Conservation (phyloP, 2,329 filamentous ascomycete genomes). For the Bipolaris bicolor region DNA sequence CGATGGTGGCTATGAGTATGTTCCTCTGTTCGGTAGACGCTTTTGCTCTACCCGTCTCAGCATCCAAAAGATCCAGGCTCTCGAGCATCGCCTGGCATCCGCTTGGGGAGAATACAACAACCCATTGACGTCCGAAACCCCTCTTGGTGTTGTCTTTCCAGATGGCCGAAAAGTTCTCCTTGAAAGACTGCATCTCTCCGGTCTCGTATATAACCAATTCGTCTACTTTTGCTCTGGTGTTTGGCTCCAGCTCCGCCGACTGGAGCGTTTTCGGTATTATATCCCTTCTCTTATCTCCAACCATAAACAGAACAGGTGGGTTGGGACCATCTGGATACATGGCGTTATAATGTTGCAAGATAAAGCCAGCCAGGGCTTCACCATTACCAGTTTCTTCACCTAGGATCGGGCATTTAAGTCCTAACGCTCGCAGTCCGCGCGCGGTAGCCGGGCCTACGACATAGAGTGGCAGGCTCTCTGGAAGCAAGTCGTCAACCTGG, state of each 20-base stretch:
- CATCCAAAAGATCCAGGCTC: constrained; percentile 56
- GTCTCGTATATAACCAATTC: constrained; percentile 90
- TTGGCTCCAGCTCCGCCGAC: constrained; percentile 57
- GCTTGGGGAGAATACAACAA: constrained; percentile 73
- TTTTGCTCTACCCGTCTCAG: constrained; percentile 46
- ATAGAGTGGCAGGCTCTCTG: constrained; percentile 67
- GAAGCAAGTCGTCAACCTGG: constrained; percentile 46
- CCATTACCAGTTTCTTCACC: constrained; percentile 87
- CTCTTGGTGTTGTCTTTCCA: constrained; percentile 55
- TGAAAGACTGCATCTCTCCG: constrained; percentile 79
- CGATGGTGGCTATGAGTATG: constrained; percentile 83
- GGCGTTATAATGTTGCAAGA: constrained; percentile 75
- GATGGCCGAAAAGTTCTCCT: constrained; percentile 64
- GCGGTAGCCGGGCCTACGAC: constrained; percentile 83
- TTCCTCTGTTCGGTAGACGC: constrained; percentile 38
- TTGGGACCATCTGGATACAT: constrained; percentile 50
- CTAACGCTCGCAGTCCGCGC: constrained; percentile 67
- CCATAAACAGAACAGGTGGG: constrained; percentile 79
- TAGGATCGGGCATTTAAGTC: constrained; percentile 64
- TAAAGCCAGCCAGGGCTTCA: constrained; percentile 76
- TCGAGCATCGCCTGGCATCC: constrained; percentile 67
- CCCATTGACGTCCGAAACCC: constrained; percentile 63
- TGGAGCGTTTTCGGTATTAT: constrained; percentile 84
- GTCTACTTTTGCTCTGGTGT: constrained; percentile 68
- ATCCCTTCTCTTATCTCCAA: constrained; percentile 87